A percentile compares a stretch with the other conserved stretches of the same genome.
Evolutionary conservation across 2,329 filamentous ascomycete genomes (phyloP).

Genomic region (Elsinoe fawcettii): DNA sequence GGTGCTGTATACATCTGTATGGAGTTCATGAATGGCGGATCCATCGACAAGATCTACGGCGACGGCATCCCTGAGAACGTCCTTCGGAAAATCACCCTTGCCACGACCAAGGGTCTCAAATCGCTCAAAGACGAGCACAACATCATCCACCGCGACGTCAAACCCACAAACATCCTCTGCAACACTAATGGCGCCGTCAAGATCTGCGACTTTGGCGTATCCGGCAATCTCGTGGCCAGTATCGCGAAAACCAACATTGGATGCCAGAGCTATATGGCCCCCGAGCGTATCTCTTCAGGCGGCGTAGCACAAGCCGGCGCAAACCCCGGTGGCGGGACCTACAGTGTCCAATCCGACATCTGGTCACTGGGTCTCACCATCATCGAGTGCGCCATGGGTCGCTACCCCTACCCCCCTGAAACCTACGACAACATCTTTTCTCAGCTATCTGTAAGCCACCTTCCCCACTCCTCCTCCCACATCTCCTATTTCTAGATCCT

Average conservation of each 20-base stretch:
- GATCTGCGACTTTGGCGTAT: conserved; percentile 97
- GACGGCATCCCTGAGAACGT: conserved; percentile 86
- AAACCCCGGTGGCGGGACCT: conserved; percentile 68
- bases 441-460: conserved; percentile 75
- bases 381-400: conserved; percentile 89
- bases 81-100: conserved; percentile 80
- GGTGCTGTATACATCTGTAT: conserved; percentile 99
- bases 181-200: conserved; percentile 89
- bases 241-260: conserved; percentile 99
- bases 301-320: conserved; percentile 64
- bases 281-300: conserved; percentile 85
- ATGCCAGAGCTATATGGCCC: conserved; percentile 98
- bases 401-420: conserved; percentile 93
- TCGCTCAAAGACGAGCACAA: conserved; percentile 95
- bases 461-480: conserved; percentile 6
- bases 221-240: conserved; percentile 90
- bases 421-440: conserved; percentile 98
- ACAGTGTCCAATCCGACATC: conserved; percentile 95
- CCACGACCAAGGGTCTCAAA: conserved; percentile 85
- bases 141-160: conserved; percentile 97
- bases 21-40: conserved; percentile 98
- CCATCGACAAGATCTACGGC: conserved; percentile 89
- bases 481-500: background rate
- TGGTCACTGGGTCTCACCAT: conserved; percentile 93
- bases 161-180: conserved; percentile 95